Percentiles rank a stretch among this genome's conserved stretches.
These are phyloP conservation scores for Fusarium tupiense DNA, from an alignment of 2,329 filamentous ascomycete genomes.

Conservation along the genomic window DNA sequence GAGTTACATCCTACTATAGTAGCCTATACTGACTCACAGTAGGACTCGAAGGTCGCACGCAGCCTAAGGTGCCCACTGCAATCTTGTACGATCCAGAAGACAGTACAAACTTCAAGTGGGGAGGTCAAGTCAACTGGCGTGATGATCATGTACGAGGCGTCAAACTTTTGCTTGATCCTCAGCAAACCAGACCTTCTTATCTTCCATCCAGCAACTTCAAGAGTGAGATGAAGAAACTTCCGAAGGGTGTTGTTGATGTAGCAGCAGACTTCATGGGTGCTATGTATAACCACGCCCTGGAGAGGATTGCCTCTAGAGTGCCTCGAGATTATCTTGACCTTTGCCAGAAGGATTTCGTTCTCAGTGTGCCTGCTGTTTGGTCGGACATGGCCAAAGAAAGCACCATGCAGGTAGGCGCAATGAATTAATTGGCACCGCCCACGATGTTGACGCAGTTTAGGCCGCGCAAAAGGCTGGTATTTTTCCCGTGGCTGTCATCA, in stretches of 20 bases:
- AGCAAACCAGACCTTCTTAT: background rate
- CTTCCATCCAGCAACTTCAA: background rate
- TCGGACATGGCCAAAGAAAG: background rate
- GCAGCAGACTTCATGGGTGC: background rate
- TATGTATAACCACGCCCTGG: background rate
- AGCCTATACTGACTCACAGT: background rate
- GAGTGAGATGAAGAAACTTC: background rate
- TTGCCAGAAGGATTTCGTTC: background rate
- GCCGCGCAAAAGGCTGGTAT: background rate
- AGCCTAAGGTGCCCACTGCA: background rate
- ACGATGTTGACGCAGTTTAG: accelerated
- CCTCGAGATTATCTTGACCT: background rate
- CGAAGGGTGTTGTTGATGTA: background rate
- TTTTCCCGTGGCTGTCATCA: background rate
- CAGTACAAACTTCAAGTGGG: background rate
- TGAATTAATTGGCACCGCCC: accelerated
- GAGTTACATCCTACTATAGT: background rate
- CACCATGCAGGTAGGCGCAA: background rate
- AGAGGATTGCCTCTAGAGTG: background rate
- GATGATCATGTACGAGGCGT: background rate
- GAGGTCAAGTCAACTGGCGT: background rate
- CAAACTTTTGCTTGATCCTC: background rate
- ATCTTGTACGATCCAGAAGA: background rate
- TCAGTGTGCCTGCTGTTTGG: background rate
- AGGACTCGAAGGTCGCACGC: background rate